Percentiles rank a stretch among this genome's conserved stretches.
phyloP scores from a whole-genome alignment of 2,329 filamentous ascomycete species.

The Fusarium circinatum region DNA sequence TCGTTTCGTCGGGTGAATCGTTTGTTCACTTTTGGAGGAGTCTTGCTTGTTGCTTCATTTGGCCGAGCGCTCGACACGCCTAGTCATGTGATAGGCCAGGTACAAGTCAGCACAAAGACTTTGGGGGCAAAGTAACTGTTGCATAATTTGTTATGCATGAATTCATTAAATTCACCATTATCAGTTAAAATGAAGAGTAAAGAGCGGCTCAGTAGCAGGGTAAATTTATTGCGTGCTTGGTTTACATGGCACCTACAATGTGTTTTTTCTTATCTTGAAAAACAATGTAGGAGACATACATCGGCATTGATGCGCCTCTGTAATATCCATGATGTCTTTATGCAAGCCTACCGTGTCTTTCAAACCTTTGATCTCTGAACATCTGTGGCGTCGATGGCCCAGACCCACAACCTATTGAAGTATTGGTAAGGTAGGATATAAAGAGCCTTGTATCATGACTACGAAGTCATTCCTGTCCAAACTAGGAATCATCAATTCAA shows the following conservation, averaged over 20 bases:
- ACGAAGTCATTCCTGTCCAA: background rate
- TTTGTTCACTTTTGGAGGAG: conserved; percentile 10
- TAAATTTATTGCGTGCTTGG: background rate
- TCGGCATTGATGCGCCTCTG: background rate
- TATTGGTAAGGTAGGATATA: background rate
- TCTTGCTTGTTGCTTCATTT: conserved; percentile 19
- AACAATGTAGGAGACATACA: background rate
- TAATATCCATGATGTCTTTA: background rate
- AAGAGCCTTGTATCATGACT: background rate
- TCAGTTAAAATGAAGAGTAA: background rate
- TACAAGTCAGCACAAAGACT: conserved; percentile 35
- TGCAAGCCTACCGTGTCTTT: background rate
- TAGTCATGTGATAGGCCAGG: conserved; percentile 34
- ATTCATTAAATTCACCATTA: background rate
- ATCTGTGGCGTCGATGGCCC: conserved; percentile 23
- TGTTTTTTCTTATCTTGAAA: background rate
- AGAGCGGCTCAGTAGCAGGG: background rate
- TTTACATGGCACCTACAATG: background rate
- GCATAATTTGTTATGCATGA: background rate
- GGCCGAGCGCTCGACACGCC: conserved; percentile 10
- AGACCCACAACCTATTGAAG: background rate
- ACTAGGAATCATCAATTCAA: conserved; percentile 12
- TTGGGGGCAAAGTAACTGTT: background rate
- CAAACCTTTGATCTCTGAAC: background rate
- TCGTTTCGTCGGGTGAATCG: conserved; percentile 6